Evolutionary conservation across 2,329 filamentous ascomycete species (phyloP).

Genomic region (Fusarium gaditjirri): DNA sequence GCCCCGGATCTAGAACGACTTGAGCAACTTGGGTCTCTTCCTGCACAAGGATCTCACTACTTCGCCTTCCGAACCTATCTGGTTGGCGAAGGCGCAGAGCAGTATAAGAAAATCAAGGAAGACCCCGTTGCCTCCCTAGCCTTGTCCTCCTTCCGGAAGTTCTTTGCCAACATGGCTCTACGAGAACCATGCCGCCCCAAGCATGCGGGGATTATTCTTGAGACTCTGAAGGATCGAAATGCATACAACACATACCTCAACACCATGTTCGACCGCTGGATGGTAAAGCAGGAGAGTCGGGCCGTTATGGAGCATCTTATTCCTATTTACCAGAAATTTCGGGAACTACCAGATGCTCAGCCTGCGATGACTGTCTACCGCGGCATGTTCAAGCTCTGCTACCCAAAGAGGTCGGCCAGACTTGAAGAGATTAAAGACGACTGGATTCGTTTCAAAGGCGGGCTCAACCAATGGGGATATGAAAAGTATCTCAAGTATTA

Average conservation of each 20-base stretch:
- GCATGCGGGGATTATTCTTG: constrained; percentile 53
- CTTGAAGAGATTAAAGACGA: constrained; percentile 61
- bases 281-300: constrained; percentile 42
- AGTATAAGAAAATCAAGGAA: constrained; percentile 39
- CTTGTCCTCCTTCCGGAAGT: constrained; percentile 45
- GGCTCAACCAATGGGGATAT: constrained; percentile 57
- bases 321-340: constrained; percentile 59
- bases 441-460: constrained; percentile 56
- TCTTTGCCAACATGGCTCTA: constrained; percentile 48
- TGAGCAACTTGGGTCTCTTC: constrained; percentile 40
- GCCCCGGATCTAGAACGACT: constrained; percentile 31
- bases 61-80: constrained; percentile 50
- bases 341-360: constrained; percentile 52
- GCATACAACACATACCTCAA: constrained; percentile 59
- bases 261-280: constrained; percentile 45
- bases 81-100: constrained; percentile 40
- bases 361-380: constrained; percentile 55
- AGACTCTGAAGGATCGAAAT: constrained; percentile 50
- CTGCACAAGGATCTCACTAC: constrained; percentile 47
- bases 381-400: constrained; percentile 57
- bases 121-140: constrained; percentile 36
- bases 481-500: constrained; percentile 62
- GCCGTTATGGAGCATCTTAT: constrained; percentile 49
- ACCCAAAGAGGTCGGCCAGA: constrained; percentile 51
- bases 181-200: constrained; percentile 49